phyloP scores from a whole-genome alignment of 371 early-diverging fungal genomes.

The Rhizopus stolonifer region DNA sequence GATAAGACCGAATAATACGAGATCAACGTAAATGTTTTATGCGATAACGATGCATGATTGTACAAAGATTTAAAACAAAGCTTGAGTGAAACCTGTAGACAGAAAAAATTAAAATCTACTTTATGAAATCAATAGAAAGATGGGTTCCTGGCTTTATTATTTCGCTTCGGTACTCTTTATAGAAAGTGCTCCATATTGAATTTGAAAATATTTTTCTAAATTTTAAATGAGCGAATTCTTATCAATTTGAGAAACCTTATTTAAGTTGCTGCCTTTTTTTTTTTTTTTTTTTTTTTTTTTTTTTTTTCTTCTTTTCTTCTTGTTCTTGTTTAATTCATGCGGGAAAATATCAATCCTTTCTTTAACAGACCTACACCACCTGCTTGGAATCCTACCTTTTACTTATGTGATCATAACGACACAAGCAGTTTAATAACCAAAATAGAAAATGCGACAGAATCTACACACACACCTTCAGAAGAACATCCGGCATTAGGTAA shows the following conservation, averaged over 20 bases:
- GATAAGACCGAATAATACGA: too few species aligned
- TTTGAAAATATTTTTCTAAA: not conserved
- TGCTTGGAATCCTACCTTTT: not conserved
- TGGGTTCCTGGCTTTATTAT: not conserved
- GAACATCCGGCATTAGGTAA: not conserved
- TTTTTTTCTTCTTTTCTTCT: not conserved
- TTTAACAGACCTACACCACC: not conserved
- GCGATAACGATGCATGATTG: too few species aligned
- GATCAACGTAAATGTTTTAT: too few species aligned
- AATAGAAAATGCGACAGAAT: not conserved
- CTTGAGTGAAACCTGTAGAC: too few species aligned
- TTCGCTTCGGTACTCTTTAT: not conserved
- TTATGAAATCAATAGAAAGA: too few species aligned
- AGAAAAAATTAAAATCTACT: too few species aligned
- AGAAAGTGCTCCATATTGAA: not conserved
- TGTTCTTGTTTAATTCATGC: not conserved
- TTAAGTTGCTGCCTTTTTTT: not conserved
- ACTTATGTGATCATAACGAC: not conserved
- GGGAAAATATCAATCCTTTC: not conserved
- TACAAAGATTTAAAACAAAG: too few species aligned
- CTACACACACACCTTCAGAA: not conserved
- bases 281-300: conserved; percentile 1
- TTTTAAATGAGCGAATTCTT: not conserved
- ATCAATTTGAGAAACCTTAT: not conserved
- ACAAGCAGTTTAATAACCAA: not conserved